phyloP scores from a whole-genome alignment of 495 filamentous ascomycete genomes.

The Bryoglossum gracile region DNA sequence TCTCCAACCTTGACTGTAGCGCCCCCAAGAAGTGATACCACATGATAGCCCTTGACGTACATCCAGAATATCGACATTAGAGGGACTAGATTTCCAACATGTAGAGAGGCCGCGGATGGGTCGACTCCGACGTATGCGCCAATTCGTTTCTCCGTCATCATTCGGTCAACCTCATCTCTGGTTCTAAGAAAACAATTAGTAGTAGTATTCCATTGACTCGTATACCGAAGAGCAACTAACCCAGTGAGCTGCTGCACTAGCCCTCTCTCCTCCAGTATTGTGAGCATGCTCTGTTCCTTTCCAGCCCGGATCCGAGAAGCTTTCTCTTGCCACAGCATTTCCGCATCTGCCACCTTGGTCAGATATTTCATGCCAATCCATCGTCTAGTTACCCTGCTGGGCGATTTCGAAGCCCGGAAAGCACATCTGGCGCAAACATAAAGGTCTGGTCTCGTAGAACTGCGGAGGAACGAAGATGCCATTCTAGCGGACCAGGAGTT shows the following conservation, averaged over 20 bases:
- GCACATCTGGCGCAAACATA: slow-evolving; percentile 23
- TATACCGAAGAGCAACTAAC: slow-evolving; percentile 37
- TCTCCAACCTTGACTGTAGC: slow-evolving; percentile 84
- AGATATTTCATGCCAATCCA: slow-evolving; percentile 43
- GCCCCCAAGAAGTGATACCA: slow-evolving; percentile 73
- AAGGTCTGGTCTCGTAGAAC: slow-evolving; percentile 4
- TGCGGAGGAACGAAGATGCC: slow-evolving; percentile 20
- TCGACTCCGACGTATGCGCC: slow-evolving; percentile 88
- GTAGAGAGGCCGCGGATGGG: slow-evolving; percentile 83
- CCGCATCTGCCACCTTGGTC: slow-evolving; percentile 45
- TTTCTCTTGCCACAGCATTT: slow-evolving; percentile 47
- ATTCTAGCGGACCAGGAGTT: slow-evolving; percentile 14
- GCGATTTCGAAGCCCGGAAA: slow-evolving; percentile 8
- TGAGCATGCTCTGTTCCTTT: slow-evolving; percentile 53
- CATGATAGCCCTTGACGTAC: slow-evolving; percentile 72
- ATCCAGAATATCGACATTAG: slow-evolving; percentile 94
- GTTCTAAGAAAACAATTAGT: slow-evolving; percentile 31
- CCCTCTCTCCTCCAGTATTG: slow-evolving; percentile 71
- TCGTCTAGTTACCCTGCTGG: slow-evolving; percentile 22
- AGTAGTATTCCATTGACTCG: slow-evolving; percentile 20
- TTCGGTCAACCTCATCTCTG: slow-evolving; percentile 57
- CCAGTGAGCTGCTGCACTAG: slow-evolving; percentile 75
- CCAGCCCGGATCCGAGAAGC: slow-evolving; percentile 54
- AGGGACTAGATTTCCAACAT: slow-evolving; percentile 87
- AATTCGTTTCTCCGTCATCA: slow-evolving; percentile 62